Evolutionary conservation across 2,329 filamentous ascomycete genomes (phyloP).

Genomic region (Fusarium neocosmosporiellum): DNA sequence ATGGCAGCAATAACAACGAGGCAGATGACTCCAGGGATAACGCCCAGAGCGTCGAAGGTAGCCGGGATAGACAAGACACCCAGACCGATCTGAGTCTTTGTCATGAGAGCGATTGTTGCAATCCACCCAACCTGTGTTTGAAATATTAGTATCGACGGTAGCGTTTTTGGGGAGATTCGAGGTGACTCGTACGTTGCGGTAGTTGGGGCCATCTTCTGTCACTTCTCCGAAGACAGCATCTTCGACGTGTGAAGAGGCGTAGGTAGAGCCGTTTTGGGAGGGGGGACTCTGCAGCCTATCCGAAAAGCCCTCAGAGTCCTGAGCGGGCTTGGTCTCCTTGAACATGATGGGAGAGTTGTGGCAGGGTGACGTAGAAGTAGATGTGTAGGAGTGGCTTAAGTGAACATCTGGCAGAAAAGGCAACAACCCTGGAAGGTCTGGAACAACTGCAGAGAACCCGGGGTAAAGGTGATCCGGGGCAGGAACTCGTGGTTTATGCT

Average conservation of each 20-base stretch:
- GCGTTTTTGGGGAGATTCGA: neutral
- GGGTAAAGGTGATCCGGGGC: neutral
- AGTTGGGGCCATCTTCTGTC: conserved; percentile 42
- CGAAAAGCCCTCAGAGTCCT: neutral
- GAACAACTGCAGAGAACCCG: neutral
- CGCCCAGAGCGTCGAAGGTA: conserved; percentile 57
- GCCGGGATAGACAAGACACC: conserved; percentile 61
- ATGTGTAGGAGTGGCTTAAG: neutral
- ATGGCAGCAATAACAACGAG: conserved; percentile 54
- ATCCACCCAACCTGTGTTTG: conserved; percentile 53
- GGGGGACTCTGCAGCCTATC: neutral
- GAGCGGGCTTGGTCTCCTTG: conserved; percentile 2
- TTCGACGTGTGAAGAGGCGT: neutral
- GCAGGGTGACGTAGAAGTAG: neutral
- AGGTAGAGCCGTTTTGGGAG: conserved; percentile 4
- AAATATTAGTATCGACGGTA: neutral
- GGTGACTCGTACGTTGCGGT: conserved; percentile 39
- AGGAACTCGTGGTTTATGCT: neutral
- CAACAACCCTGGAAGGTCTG: neutral
- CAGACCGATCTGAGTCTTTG: conserved; percentile 58
- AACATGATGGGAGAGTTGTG: neutral
- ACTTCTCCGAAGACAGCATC: conserved; percentile 41
- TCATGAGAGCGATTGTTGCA: conserved; percentile 56
- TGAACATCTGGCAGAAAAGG: neutral
- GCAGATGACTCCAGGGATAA: conserved; percentile 60